A percentile compares a stretch with the other conserved stretches of the same genome.
Evolutionary conservation across 192 early-diverging fungal species (phyloP).

Genomic region (Backusella psychrophila): DNA sequence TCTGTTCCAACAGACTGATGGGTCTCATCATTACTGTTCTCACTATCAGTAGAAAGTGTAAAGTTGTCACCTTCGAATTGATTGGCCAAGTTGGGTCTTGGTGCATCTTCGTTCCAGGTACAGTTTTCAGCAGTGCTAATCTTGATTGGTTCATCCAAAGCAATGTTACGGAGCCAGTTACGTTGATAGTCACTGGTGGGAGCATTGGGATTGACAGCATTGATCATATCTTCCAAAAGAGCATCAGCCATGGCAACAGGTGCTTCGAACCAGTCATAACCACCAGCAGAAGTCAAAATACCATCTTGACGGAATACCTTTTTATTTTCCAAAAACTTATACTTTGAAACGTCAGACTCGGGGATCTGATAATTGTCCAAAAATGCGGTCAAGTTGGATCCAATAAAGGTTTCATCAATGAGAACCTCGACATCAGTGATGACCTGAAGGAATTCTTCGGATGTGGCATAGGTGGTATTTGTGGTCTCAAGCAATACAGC

Average conservation of each 20-base stretch:
- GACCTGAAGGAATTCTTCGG: slow-evolving; percentile 48
- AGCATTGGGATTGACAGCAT: slow-evolving; percentile 56
- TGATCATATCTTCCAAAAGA: slow-evolving; percentile 70
- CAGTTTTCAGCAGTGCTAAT: slow-evolving; percentile 51
- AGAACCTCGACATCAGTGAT: slow-evolving; percentile 60
- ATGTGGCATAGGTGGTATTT: slow-evolving; percentile 33
- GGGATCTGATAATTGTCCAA: slow-evolving; percentile 55
- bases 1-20: background rate
- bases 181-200: slow-evolving; percentile 49
- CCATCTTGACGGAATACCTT: slow-evolving; percentile 71
- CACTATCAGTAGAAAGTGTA: background rate
- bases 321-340: slow-evolving; percentile 63
- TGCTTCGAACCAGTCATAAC: slow-evolving; percentile 69
- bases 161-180: slow-evolving; percentile 74
- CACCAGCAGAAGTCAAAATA: slow-evolving; percentile 57
- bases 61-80: slow-evolving; percentile 16
- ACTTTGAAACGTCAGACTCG: slow-evolving; percentile 29
- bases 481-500: slow-evolving; percentile 46
- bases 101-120: slow-evolving; percentile 31
- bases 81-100: slow-evolving; percentile 27
- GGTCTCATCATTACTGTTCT: background rate
- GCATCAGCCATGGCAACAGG: slow-evolving; percentile 71
- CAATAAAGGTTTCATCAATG: slow-evolving; percentile 67
- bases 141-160: slow-evolving; percentile 48
- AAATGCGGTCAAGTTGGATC: slow-evolving; percentile 43